Evolutionary conservation across 768 basidiomycete genomes (phyloP).

Genomic region (Lentinula sp.): DNA sequence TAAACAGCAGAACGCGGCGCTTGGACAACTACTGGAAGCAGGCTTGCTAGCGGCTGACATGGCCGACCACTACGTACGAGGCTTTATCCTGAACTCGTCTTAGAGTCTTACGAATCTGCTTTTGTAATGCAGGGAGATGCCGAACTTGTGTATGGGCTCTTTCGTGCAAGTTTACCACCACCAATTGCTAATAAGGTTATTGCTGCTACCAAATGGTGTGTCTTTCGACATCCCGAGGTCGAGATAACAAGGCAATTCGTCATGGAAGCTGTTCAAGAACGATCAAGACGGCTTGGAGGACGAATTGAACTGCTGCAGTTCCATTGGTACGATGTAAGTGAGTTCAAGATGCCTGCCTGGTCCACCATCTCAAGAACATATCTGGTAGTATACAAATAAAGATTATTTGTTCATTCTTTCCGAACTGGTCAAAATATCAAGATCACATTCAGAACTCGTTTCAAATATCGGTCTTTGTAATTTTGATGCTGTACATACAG

Average conservation of each 20-base stretch:
- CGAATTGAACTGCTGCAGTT: constrained; percentile 50
- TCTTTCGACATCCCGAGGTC: constrained; percentile 35
- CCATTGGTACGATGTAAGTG: constrained; percentile 49
- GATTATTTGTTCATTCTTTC: constrained; percentile 10
- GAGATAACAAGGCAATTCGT: constrained; percentile 34
- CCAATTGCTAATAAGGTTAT: constrained; percentile 22
- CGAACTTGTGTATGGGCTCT: constrained; percentile 36
- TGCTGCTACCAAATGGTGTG: constrained; percentile 59
- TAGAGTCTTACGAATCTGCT: background rate
- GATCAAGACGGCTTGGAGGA: constrained; percentile 37
- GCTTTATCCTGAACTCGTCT: background rate
- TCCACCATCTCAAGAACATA: background rate
- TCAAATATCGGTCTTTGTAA: constrained; percentile 52
- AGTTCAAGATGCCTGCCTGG: background rate
- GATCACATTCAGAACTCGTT: constrained; percentile 23
- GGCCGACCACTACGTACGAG: constrained; percentile 13
- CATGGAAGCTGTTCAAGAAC: constrained; percentile 43
- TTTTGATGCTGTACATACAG: constrained; percentile 46
- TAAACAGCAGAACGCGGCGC: constrained; percentile 3
- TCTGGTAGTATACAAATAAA: constrained; percentile 8
- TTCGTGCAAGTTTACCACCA: constrained; percentile 26
- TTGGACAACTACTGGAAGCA: constrained; percentile 2
- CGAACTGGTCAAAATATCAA: constrained; percentile 10
- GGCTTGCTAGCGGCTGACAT: constrained; percentile 13
- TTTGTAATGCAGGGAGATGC: constrained; percentile 10